A percentile compares a stretch with the other conserved stretches of the same genome.
phyloP scores from a whole-genome alignment of 116 monocot genomes.

The Papilionanthe hybrid region DNA sequence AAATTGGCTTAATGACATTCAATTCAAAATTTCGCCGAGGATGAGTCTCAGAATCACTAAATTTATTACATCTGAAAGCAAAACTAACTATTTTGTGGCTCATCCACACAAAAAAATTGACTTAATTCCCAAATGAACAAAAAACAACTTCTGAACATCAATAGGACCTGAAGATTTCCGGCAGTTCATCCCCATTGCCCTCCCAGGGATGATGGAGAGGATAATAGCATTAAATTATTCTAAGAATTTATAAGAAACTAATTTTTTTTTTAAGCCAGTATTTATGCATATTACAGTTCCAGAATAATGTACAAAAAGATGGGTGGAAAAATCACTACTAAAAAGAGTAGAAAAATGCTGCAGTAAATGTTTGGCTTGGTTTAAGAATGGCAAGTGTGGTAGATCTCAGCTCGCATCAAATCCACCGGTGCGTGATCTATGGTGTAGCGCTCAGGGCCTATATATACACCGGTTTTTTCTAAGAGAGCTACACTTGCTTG shows the following conservation, averaged over 20 bases:
- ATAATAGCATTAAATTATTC: background rate
- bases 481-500: slow-evolving; percentile 71
- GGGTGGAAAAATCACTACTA: background rate
- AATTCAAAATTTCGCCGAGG: too few relatives aligned
- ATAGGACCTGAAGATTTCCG: too few relatives aligned
- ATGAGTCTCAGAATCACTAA: too few relatives aligned
- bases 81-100: too few relatives aligned
- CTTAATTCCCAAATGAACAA: too few relatives aligned
- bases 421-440: slow-evolving; percentile 83
- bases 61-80: too few relatives aligned
- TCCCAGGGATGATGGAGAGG: too few relatives aligned
- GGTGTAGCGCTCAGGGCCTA: slow-evolving; percentile 82
- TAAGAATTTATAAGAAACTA: background rate
- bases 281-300: background rate
- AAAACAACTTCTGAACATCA: too few relatives aligned
- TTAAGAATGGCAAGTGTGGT: slow-evolving; percentile 39
- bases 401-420: slow-evolving; percentile 81
- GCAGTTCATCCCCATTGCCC: too few relatives aligned
- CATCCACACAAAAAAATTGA: too few relatives aligned
- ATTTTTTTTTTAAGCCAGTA: background rate
- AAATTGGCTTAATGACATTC: too few relatives aligned
- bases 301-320: background rate
- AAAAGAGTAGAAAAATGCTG: background rate
- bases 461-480: slow-evolving; percentile 76
- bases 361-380: background rate